Base-by-base conservation (phyloP, 371 early-diverging fungal species). In the Rhizopus sp. region DNA sequence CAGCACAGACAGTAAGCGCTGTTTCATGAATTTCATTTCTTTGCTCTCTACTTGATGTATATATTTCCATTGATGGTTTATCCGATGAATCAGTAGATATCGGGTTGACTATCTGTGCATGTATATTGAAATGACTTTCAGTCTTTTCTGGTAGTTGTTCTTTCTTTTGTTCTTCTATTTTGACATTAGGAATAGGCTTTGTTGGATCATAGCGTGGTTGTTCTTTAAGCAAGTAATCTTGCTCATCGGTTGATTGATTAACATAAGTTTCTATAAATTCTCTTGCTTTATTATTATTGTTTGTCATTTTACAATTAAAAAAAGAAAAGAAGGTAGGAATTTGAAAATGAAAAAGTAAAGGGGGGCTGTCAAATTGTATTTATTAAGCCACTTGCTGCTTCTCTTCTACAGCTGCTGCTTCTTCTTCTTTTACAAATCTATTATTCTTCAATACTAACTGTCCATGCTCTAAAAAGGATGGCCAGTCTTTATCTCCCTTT, bases 1-100 rank as follows among this genome's bases (percentile, higher is more conserved):
- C 85, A 7, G 80, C 82, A 56, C 85, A 85, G 44, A 81, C 71
- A 44, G 75, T 80, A 12, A 78, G 38, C 2, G 85, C 74, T 0
- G 78, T 72, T 9, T 62, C 72, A 23, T 83, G 81, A 31, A 83
- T 81, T 33, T 79, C 83, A 13, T 68, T 71, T 37, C 70, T 66
- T 47, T 85, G 85, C 34, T 74, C 71, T 33, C 67, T 53, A 67
- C 54, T 48, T 37, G 55, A 4, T 37, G 56, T 8, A 59, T 52
- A 5, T 53, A 53, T 56, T 66, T 50, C 7, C 62, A 49, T 4
- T 7, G 10, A 12, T 12, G 12, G 41, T 29, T 45, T 37, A 7
- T 12, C 35, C 31, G 29, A 29, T 45, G 23, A 15, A 15, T 55
- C 39, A 12, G 64, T 49, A 29, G 61, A 55, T 9, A 69, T 64